Conservation (phyloP, 2,329 filamentous ascomycete species). For the Colletotrichum gloeosporioides region DNA sequence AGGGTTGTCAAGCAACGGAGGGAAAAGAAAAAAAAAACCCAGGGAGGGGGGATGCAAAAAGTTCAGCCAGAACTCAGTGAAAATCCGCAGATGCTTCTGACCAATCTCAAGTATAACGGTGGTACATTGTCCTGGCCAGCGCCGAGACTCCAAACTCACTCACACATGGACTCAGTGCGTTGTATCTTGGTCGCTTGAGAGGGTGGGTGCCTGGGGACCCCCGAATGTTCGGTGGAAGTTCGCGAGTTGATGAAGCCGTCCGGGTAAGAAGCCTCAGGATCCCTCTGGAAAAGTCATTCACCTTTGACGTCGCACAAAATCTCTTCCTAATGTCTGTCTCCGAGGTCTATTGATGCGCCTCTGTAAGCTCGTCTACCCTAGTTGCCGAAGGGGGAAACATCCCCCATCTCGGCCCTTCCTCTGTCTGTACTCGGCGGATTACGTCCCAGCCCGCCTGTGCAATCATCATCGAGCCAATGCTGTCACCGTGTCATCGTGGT, state of each 20-base stretch:
- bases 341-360: constrained; percentile 11
- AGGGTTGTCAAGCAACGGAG: no score
- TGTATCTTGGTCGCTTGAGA: no score
- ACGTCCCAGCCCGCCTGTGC: neutral
- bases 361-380: neutral
- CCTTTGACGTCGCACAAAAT: neutral
- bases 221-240: neutral
- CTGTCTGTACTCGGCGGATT: neutral
- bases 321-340: neutral
- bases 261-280: neutral
- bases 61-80: no score
- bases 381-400: neutral
- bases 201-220: neutral
- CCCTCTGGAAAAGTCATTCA: accelerated
- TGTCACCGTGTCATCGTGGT: constrained; percentile 1
- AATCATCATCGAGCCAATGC: neutral
- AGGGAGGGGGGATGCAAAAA: no score
- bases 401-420: neutral
- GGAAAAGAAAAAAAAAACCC: no score
- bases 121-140: neutral
- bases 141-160: accelerated
- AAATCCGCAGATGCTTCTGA: neutral
- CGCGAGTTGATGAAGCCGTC: neutral
- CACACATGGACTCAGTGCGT: no score
- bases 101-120: neutral